Base-by-base conservation (phyloP, 495 filamentous ascomycete species). In the Penicillium samsonianum region DNA sequence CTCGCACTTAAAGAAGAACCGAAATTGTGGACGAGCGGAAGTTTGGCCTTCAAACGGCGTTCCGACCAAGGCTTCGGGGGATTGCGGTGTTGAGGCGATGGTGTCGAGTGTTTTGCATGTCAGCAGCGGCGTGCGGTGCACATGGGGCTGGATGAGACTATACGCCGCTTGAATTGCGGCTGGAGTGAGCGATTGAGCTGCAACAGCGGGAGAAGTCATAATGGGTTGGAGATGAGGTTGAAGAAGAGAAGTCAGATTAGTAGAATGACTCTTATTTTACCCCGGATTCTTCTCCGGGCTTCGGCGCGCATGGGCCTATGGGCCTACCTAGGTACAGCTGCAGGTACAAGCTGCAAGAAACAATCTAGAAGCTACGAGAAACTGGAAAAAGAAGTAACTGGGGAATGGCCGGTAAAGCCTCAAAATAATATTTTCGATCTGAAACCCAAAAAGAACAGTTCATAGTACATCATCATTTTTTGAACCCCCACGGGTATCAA, bases 1-100 rank as follows among this genome's bases (percentile, higher is more conserved):
- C 78, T 98, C 93, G 74, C 91, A 96, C 76, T 98, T 98, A 82
- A 98, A 96, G 73, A 88, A 92, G 59, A 98, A 80, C 7, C 83
- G 80, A 35, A 96, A 79, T 26, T 74, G 82, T 1, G 91, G 90
- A 10, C 64, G 71, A 11, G 85, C 84, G 2, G 89, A 82, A 10
- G 64, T 59, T 42, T 78, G 79, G 41, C 81, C 83, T 61, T 82
- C 83, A 70, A 78, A 87, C 59, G 71, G 69, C 2, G 86, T 87
- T 19, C 78, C 81, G n/a, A 65, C 57, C 0, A 88, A 73, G 1
- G 79, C 73, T 5, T 79, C 75, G 3, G 74, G 57, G 4, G 76
- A 63, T 61, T 87, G 87, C 5, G 89, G 85, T 26, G 85, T 86
- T 5, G 90, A 95, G 22, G 91, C 90, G 60, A 96, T 73, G 3